A percentile compares a stretch with the other conserved stretches of the same genome.
These are phyloP conservation scores for Lichina pygmaea DNA, from an alignment of 495 filamentous ascomycete species.

Conservation along the genomic window DNA sequence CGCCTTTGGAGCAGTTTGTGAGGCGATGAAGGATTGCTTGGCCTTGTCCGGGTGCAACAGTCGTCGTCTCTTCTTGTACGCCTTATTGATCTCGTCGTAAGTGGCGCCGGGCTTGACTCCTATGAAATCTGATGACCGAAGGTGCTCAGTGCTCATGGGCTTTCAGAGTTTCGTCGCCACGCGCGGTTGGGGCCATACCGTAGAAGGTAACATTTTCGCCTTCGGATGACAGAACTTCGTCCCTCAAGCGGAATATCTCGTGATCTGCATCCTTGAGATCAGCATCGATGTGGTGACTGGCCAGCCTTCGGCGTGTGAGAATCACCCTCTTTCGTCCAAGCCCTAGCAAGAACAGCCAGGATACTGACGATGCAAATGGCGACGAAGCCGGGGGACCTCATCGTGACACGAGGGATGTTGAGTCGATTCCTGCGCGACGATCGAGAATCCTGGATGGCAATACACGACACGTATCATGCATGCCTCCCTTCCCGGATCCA, in stretches of 20 bases:
- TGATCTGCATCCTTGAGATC: conserved; percentile 30
- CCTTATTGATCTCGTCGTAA: conserved; percentile 78
- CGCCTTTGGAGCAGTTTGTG: conserved; percentile 17
- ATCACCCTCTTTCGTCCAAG: conserved; percentile 65
- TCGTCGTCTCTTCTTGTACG: conserved; percentile 65
- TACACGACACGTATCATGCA: too few relatives aligned
- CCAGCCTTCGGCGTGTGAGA: background rate
- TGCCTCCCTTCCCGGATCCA: too few relatives aligned
- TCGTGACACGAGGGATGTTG: background rate
- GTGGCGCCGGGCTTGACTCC: conserved; percentile 44
- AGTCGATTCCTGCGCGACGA: too few relatives aligned
- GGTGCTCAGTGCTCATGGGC: background rate
- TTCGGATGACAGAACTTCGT: conserved; percentile 56
- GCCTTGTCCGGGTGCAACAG: conserved; percentile 87
- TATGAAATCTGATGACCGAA: conserved; percentile 34
- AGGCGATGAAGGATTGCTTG: conserved; percentile 51
- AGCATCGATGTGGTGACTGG: background rate
- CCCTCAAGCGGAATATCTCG: conserved; percentile 84
- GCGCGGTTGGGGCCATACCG: conserved; percentile 13
- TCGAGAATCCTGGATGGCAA: too few relatives aligned
- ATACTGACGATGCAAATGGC: background rate
- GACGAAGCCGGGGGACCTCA: background rate
- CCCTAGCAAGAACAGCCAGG: conserved; percentile 21
- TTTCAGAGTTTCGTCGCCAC: background rate
- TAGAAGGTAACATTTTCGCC: conserved; percentile 77